phyloP scores from a whole-genome alignment of 176 grass and related monocot species.

The Oryza australiensis region DNA sequence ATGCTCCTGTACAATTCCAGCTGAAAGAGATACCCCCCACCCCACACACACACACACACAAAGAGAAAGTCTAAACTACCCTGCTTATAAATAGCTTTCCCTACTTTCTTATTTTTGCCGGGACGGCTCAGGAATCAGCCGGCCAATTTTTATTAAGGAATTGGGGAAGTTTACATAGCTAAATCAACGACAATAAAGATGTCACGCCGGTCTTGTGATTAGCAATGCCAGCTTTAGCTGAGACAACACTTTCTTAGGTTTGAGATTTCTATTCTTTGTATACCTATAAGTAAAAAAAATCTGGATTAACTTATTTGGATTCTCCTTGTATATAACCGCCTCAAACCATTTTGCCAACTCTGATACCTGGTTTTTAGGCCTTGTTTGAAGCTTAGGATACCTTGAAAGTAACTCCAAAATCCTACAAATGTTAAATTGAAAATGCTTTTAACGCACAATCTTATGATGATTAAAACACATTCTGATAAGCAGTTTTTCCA shows the following conservation, averaged over 20 bases:
- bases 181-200: too few species aligned
- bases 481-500: not conserved
- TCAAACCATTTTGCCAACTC: not conserved
- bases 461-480: not conserved
- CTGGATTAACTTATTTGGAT: constrained; percentile 31
- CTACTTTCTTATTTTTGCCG: constrained; percentile 15
- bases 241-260: not conserved
- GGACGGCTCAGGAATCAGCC: too few species aligned
- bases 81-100: not conserved
- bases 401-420: not conserved
- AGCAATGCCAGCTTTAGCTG: too few species aligned
- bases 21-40: too few species aligned
- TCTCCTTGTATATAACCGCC: constrained; percentile 6
- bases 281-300: not conserved
- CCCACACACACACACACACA: too few species aligned
- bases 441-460: not conserved
- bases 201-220: too few species aligned
- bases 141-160: too few species aligned
- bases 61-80: not conserved
- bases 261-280: not conserved
- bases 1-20: too few species aligned
- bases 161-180: too few species aligned
- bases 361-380: not conserved
- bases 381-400: not conserved
- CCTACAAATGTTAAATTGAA: constrained; percentile 33